Conservation (phyloP, 2,329 filamentous ascomycete species). For the Tympanopsis confertula region DNA sequence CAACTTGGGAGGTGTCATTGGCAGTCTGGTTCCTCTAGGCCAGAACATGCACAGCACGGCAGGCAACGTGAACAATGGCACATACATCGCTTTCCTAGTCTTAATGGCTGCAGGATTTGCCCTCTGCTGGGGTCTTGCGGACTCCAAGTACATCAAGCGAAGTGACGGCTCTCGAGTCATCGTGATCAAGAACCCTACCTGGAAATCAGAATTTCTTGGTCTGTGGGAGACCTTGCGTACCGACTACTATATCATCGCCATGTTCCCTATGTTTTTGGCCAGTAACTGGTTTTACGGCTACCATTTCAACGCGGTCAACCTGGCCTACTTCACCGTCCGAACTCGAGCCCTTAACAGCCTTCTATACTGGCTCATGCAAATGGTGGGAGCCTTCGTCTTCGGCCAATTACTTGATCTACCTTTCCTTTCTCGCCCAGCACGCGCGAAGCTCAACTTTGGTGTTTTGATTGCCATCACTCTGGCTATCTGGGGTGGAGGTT, state of each 20-base stretch:
- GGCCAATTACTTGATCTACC: slow-evolving; percentile 47
- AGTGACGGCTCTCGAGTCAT: slow-evolving; percentile 54
- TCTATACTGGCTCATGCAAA: slow-evolving; percentile 58
- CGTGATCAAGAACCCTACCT: slow-evolving; percentile 63
- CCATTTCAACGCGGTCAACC: slow-evolving; percentile 60
- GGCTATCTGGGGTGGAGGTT: slow-evolving; percentile 57
- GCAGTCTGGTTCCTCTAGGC: slow-evolving; percentile 1
- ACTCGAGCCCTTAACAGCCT: slow-evolving; percentile 55
- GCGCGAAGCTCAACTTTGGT: slow-evolving; percentile 43
- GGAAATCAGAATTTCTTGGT: slow-evolving; percentile 54
- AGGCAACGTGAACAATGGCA: slow-evolving; percentile 42
- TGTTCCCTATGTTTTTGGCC: slow-evolving; percentile 66
- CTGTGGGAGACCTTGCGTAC: slow-evolving; percentile 46
- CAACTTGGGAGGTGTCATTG: slow-evolving; percentile 6
- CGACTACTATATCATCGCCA: slow-evolving; percentile 52
- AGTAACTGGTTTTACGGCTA: slow-evolving; percentile 70
- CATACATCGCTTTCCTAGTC: slow-evolving; percentile 63
- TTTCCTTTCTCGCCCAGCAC: slow-evolving; percentile 38
- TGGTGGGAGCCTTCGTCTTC: slow-evolving; percentile 52
- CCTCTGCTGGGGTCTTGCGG: slow-evolving; percentile 44
- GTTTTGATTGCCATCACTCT: slow-evolving; percentile 51
- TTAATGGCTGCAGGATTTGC: slow-evolving; percentile 51
- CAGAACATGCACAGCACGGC: slow-evolving; percentile 2
- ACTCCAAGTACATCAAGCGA: slow-evolving; percentile 51
- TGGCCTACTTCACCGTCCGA: slow-evolving; percentile 57